Conservation (phyloP, 148 eudicot species). For the Spergularia marina region DNA sequence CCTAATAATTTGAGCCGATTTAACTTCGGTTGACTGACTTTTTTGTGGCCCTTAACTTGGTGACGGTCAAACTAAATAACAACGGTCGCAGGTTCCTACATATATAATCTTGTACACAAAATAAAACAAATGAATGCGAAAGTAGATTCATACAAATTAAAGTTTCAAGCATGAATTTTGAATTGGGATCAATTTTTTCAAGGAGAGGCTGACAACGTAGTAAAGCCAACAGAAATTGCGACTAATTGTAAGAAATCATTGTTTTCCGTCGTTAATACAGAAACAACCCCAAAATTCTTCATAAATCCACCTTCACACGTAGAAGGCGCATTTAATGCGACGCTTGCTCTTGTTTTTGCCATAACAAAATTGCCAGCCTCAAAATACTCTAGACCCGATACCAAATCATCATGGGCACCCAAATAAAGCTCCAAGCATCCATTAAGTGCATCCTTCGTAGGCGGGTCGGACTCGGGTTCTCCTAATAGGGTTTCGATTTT, state of each 20-base stretch:
- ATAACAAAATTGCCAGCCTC: not conserved
- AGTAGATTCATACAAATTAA: no score
- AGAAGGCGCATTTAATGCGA: not conserved
- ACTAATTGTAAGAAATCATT: slow-evolving; percentile 9
- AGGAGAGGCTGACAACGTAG: not conserved
- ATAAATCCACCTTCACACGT: slow-evolving; percentile 1
- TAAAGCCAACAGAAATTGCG: slow-evolving; percentile 9
- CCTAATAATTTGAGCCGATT: no score
- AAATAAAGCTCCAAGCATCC: not conserved
- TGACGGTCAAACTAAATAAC: no score
- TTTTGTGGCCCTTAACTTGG: no score
- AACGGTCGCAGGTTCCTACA: no score
- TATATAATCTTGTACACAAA: no score
- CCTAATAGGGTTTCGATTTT: not conserved
- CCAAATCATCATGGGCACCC: not conserved
- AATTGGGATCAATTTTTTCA: not conserved
- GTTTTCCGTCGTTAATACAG: slow-evolving; percentile 9
- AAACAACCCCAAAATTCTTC: not conserved
- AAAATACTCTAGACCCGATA: not conserved
- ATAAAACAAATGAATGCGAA: no score
- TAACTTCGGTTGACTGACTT: no score
- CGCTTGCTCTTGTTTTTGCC: not conserved
- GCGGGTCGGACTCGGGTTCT: not conserved
- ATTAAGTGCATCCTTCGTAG: not conserved
- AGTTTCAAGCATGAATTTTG: no score